A percentile compares a stretch with the other conserved stretches of the same genome.
phyloP scores from a whole-genome alignment of 352 stramenopile species.

The Phytophthora hybrid region DNA sequence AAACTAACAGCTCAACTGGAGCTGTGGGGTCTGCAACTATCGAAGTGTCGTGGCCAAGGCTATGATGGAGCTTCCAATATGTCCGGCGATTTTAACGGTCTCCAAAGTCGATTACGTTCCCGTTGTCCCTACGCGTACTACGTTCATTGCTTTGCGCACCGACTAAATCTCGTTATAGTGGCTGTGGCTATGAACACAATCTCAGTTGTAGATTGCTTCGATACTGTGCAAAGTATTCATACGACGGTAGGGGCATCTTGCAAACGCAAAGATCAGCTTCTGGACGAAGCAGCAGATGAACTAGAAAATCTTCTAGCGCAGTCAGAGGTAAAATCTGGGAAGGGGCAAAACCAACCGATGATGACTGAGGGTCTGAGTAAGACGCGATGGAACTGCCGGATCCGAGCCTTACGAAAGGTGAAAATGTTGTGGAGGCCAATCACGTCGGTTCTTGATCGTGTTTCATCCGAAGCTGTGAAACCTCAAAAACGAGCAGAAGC shows the following conservation, averaged over 20 bases:
- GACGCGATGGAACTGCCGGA: constrained; percentile 8
- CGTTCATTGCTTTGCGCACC: neutral
- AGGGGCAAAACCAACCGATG: constrained; percentile 1
- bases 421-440: constrained; percentile 14
- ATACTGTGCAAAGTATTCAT: constrained; percentile 6
- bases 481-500: constrained; percentile 16
- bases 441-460: neutral
- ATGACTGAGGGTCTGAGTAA: constrained; percentile 8
- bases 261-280: neutral
- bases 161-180: neutral
- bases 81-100: too few species aligned
- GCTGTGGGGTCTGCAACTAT: too few species aligned
- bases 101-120: too few species aligned
- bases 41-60: too few species aligned
- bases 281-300: neutral
- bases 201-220: neutral
- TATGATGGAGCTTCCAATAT: too few species aligned
- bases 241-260: constrained; percentile 5
- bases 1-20: too few species aligned
- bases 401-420: constrained; percentile 1
- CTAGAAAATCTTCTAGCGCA: neutral
- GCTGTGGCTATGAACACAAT: neutral
- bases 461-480: constrained; percentile 5
- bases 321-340: neutral
- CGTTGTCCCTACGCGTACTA: too few species aligned